Conservation (phyloP, 1,139 yeast species). For the Diutina catenulata region DNA sequence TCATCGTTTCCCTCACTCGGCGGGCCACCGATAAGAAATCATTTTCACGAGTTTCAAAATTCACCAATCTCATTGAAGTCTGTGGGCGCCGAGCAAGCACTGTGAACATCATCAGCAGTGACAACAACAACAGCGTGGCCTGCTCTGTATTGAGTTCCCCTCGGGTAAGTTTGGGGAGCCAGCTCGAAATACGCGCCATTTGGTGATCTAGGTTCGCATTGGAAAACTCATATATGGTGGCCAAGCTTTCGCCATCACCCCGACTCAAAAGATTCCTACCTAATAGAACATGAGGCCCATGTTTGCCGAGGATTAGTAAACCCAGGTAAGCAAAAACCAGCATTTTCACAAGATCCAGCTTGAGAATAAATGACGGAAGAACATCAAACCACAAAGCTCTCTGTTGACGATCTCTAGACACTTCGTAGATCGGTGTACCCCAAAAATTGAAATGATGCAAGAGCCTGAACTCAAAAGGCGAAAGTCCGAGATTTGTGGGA, state of each 20-base stretch:
- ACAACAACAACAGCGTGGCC: background rate
- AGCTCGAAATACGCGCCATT: background rate
- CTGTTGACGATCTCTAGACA: background rate
- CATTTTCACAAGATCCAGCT: constrained; percentile 1
- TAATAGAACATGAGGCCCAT: background rate
- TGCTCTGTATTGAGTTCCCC: background rate
- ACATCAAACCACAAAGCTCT: background rate
- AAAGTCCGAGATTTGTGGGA: background rate
- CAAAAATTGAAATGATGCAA: background rate
- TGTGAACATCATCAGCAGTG: background rate
- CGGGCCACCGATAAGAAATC: background rate
- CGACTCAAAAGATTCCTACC: background rate
- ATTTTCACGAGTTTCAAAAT: background rate
- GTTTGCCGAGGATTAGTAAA: background rate
- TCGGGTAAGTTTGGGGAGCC: background rate
- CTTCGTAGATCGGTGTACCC: background rate
- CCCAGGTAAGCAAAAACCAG: background rate
- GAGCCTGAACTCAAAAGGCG: background rate
- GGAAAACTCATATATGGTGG: constrained; percentile 2
- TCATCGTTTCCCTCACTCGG: background rate
- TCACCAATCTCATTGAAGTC: background rate
- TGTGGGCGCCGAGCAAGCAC: background rate
- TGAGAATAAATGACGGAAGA: background rate
- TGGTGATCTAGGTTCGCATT: background rate
- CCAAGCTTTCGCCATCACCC: background rate